A percentile compares a stretch with the other conserved stretches of the same genome.
Conservation (phyloP, 306 rosid species). For the Rubus idaeus region DNA sequence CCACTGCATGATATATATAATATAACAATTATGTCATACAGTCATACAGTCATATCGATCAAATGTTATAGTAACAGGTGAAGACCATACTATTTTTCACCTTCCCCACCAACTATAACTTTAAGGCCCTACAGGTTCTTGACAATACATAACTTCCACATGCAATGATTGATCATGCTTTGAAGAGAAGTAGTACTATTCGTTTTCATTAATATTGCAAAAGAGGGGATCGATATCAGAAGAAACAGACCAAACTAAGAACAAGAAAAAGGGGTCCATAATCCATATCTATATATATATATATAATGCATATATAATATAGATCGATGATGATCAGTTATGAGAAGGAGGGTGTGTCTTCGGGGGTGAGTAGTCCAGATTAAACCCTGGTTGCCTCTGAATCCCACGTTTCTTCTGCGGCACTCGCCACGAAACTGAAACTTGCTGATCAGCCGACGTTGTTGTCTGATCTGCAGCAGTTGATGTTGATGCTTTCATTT, state of each 20-base stretch:
- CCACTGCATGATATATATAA: background rate
- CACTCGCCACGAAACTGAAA: conserved; percentile 53
- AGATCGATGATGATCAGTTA: conserved; percentile 37
- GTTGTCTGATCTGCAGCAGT: background rate
- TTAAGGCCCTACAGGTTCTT: background rate
- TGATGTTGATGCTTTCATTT: background rate
- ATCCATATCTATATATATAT: background rate
- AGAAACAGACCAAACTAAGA: background rate
- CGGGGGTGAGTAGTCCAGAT: conserved; percentile 71
- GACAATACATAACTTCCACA: conserved; percentile 1
- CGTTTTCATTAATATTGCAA: background rate
- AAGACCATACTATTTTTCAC: background rate
- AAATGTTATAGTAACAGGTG: background rate
- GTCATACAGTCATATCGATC: background rate
- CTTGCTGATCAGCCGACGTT: conserved; percentile 22
- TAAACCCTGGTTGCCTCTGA: conserved; percentile 54
- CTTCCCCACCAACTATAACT: background rate
- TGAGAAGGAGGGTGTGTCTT: conserved; percentile 87
- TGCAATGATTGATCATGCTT: background rate
- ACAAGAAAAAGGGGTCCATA: background rate
- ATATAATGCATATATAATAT: background rate
- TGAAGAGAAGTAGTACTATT: background rate
- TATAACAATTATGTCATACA: background rate
- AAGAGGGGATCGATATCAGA: background rate
- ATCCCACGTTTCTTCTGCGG: conserved; percentile 50